Evolutionary conservation across 768 basidiomycete species (phyloP), one percentile per base, ranked within the genome.

Genomic region (Trametes villosa): DNA sequence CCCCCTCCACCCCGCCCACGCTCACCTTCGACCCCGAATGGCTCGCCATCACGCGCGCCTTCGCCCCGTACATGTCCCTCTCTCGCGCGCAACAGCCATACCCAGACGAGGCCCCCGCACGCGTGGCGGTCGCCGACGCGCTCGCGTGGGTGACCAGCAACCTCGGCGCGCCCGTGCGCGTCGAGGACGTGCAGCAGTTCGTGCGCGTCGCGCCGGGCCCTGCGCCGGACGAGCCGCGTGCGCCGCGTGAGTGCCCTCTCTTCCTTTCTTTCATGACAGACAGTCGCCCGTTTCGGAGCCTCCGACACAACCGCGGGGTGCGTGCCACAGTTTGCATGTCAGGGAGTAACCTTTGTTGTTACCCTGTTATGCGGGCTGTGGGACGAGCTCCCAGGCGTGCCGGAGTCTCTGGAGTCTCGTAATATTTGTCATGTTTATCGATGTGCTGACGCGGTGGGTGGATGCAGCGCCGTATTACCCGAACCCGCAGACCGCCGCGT

Each of bases 31-130:
- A 98, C 68, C 87, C 88, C 0, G 87, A 94, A 71, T 99, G 97
- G 97, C 85, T 98, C 47, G 95, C 94, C 0, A 94, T 99, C 68
- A 87, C 86, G 5, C 89, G 92, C 8, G 94, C 93, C 0, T 90
- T 96, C 65, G 85, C 94, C 61, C 87, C 88, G 0, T 89, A 82
- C 75, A 82, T 98, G 62, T 87, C 90, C 3, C 80, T 81, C 6
- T 66, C 71, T 4, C 77, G 69, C 8, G 66, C 68, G 0, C 89
- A 89, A 62, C 71, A 71, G 0, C 66, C 78, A 0, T 88, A 92
- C 66, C 94, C 95, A 0, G 79, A 81, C 0, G 81, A 83, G 50
- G 73, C 75, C 0, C 72, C 82, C 0, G 76, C 78, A 9, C 76
- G 82, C 20, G 77, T 72, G 2, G 77, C 86, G 45, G 83, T 97